These are phyloP conservation scores for Salix udensis DNA, from an alignment of 345 rosid genomes.

Conservation along the genomic window DNA sequence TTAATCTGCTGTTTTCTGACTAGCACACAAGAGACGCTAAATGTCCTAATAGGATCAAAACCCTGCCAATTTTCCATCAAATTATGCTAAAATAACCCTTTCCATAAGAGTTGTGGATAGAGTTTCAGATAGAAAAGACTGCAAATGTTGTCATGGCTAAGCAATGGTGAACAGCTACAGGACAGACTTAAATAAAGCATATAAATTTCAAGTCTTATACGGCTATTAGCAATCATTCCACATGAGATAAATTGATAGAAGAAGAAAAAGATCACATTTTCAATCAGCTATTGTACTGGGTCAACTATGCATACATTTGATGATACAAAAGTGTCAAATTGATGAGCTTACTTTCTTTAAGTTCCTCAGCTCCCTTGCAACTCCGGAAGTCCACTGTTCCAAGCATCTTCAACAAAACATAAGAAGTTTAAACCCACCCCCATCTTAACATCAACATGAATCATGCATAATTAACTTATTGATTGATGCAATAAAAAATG, in stretches of 20 bases:
- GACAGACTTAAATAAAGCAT: not conserved
- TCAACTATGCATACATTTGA: not conserved
- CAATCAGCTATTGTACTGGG: not conserved
- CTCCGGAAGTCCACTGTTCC: constrained; percentile 60
- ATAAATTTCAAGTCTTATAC: not conserved
- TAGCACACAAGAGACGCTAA: not conserved
- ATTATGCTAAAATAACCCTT: not conserved
- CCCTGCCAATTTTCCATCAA: not conserved
- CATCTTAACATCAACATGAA: not conserved
- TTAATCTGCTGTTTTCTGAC: not conserved
- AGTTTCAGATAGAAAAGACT: not conserved
- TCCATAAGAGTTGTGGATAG: not conserved
- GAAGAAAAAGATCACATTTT: not conserved
- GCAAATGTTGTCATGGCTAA: not conserved
- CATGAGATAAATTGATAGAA: not conserved
- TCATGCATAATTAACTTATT: not conserved
- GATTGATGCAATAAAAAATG: not conserved
- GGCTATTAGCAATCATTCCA: not conserved
- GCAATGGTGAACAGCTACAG: not conserved
- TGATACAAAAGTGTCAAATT: not conserved
- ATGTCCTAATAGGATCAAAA: not conserved
- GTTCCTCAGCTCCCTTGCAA: constrained; percentile 60
- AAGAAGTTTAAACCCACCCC: not conserved
- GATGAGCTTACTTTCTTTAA: constrained; percentile 58
- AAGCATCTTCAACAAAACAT: constrained; percentile 45